Base-by-base conservation (phyloP, 441 rosid genomes). In the Gossypium schwendimanii region DNA sequence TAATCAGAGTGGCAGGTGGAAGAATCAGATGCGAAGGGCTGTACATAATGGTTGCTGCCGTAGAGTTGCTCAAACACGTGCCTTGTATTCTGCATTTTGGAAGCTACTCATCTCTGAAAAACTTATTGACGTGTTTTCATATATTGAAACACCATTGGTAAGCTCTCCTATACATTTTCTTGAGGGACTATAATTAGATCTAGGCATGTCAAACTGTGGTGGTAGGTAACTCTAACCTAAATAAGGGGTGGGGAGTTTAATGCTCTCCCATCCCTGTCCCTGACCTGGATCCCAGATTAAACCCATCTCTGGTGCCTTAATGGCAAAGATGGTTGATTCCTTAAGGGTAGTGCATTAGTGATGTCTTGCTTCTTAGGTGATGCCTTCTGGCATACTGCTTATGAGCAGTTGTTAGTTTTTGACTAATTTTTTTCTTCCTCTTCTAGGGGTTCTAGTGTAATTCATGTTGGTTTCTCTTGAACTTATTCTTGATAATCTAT, bases 41-140 rank as follows among this genome's bases (percentile, higher is more conserved):
- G 97, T 97, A 71, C 96, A 91, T 80, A 94, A 93, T 80, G 97
- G 99, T 76, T 95, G 98, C 80, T 95, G 99, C 80, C 93, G 87
- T 59, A 88, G 97, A 62, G 99, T 81, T 80, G 97, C 99, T 63
- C 98, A 88, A 81, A 84, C 84, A 18, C 86, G 97, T 77, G 93
- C 97, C 67, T 77, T 95, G 20, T 83, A 76, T 80, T 87, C 88
- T 77, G 89, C 85, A 73, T 90, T 95, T 39, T 95, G 99, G 99
- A 95, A 93, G 86, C 82, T 93, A 77, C 87, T 95, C 78, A 74
- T 87, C 63, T 89, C 94, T 63, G 97, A 95, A 84, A 84, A 85
- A 78, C 94, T 95, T 73, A 58, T 84, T 70, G 87, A 90, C 73
- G 83, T 88, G 28, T 87, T 95, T 71, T 80, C 76, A 77, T 78